Conservation (phyloP, 805 yeast genomes). For the Komagataella kurtzmanii region DNA sequence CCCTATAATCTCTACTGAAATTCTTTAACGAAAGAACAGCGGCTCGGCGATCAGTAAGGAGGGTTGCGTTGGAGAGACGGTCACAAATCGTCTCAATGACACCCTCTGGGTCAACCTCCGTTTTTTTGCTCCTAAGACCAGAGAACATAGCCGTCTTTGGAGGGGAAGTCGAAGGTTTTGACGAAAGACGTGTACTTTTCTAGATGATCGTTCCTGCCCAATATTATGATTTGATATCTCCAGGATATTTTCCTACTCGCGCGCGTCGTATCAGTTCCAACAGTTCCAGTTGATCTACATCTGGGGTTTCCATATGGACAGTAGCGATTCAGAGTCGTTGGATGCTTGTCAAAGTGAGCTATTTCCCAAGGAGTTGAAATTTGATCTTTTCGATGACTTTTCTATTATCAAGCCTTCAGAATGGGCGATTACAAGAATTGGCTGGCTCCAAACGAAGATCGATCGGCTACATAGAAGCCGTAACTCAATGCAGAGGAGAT, state of each 20-base stretch:
- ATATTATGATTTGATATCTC: neutral
- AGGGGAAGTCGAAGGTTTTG: neutral
- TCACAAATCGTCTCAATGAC: slow-evolving; percentile 85
- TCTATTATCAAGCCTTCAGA: neutral
- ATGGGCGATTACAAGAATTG: slow-evolving; percentile 1
- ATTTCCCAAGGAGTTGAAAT: neutral
- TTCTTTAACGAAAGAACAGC: slow-evolving; percentile 85
- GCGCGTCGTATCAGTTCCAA: neutral
- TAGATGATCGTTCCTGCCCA: neutral
- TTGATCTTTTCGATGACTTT: neutral
- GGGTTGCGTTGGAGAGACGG: slow-evolving; percentile 67
- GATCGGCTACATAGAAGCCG: neutral
- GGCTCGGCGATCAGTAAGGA: slow-evolving; percentile 77
- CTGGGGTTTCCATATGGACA: neutral
- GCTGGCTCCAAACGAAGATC: neutral
- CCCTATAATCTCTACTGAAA: slow-evolving; percentile 80
- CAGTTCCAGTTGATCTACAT: neutral
- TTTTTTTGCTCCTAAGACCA: slow-evolving; percentile 18
- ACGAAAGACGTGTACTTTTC: neutral
- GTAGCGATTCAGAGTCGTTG: neutral
- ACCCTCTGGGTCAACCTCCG: slow-evolving; percentile 49
- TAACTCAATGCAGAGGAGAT: neutral
- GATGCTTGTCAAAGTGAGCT: neutral
- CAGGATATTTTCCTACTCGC: neutral
- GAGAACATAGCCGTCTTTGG: slow-evolving; percentile 18